phyloP scores from a whole-genome alignment of 805 yeast species.

The Ogataea degrootiae region DNA sequence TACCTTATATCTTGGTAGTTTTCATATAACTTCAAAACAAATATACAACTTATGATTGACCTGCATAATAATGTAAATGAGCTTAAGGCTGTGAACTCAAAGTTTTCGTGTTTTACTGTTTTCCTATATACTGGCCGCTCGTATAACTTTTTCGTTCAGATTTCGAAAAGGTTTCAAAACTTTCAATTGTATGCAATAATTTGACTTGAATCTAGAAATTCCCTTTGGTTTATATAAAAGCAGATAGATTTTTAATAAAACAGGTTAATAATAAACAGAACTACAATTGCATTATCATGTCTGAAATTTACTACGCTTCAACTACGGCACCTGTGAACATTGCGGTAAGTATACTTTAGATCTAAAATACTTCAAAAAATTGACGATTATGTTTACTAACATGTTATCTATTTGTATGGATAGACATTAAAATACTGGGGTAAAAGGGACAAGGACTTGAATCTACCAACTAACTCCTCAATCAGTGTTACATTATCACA shows the following conservation, averaged over 20 bases:
- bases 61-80: no score
- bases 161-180: no score
- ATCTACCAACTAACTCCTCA: conserved; percentile 93
- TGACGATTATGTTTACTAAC: conserved; percentile 3
- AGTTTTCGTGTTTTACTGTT: no score
- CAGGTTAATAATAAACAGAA: no score
- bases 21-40: no score
- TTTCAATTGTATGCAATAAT: no score
- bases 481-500: conserved; percentile 93
- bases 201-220: no score
- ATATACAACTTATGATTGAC: no score
- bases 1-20: no score
- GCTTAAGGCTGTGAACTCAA: no score
- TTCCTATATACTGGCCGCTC: no score
- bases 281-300: conserved; percentile 8
- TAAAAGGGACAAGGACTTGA: conserved; percentile 81
- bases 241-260: neutral
- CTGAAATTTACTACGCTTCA: conserved; percentile 57
- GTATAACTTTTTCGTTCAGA: no score
- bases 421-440: conserved; percentile 98
- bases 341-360: conserved; percentile 56
- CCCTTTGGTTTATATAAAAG: neutral
- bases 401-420: neutral
- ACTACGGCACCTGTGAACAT: conserved; percentile 97
- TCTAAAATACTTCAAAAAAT: neutral